A percentile compares a stretch with the other conserved stretches of the same genome.
These are phyloP conservation scores for Herpetomonas tarakana DNA, from an alignment of 208 protist genomes.

Conservation along the genomic window DNA sequence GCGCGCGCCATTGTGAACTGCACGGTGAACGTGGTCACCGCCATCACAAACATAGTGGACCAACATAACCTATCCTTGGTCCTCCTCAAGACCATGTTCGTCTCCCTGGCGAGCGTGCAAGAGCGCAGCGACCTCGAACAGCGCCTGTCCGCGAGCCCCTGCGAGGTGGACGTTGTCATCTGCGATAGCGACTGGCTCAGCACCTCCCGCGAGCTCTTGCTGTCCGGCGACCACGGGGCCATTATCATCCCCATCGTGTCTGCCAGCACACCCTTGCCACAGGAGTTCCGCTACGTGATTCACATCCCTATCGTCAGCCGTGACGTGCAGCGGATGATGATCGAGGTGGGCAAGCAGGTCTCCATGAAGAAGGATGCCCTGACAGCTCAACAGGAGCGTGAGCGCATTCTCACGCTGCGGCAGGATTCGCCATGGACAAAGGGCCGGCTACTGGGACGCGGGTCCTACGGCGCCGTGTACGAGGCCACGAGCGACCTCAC, in stretches of 20 bases:
- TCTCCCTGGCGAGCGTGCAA: conserved; percentile 78
- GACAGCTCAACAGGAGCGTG: conserved; percentile 72
- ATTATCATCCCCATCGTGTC: conserved; percentile 74
- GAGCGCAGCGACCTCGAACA: conserved; percentile 74
- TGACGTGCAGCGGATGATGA: conserved; percentile 70
- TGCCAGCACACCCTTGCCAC: conserved; percentile 31
- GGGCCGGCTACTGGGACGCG: conserved; percentile 83
- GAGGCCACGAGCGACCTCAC: conserved; percentile 90
- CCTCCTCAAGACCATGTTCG: conserved; percentile 88
- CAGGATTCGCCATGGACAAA: conserved; percentile 91
- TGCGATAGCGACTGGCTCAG: conserved; percentile 85
- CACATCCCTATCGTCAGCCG: conserved; percentile 63
- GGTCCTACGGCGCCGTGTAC: conserved; percentile 86
- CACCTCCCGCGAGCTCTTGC: conserved; percentile 56
- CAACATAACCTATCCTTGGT: conserved; percentile 89
- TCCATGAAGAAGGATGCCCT: conserved; percentile 81
- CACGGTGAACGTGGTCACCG: conserved; percentile 85
- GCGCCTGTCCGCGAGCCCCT: conserved; percentile 54
- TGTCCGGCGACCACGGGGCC: conserved; percentile 52
- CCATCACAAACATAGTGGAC: conserved; percentile 83
- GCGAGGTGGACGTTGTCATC: conserved; percentile 85
- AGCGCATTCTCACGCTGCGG: conserved; percentile 84
- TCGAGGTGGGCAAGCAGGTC: conserved; percentile 77
- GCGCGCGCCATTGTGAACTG: conserved; percentile 80
- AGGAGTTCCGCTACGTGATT: conserved; percentile 66